phyloP scores from a whole-genome alignment of 208 protist species.

The Naegleria lovaniensis region DNA sequence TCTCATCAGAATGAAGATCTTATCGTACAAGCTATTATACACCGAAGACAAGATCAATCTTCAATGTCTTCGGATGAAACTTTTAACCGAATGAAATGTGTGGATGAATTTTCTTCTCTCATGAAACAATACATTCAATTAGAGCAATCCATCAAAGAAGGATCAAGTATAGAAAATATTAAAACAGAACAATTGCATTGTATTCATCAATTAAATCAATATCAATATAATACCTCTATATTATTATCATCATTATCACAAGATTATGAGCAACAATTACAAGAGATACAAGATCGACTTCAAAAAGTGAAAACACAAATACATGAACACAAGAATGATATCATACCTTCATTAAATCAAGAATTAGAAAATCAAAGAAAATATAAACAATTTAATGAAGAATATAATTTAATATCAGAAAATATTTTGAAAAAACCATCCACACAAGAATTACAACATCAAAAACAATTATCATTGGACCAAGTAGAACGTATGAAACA shows the following conservation, averaged over 20 bases:
- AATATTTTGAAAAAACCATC: background rate
- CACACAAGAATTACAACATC: background rate
- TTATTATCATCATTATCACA: background rate
- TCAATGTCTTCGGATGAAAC: background rate
- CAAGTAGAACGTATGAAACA: background rate
- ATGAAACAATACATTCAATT: background rate
- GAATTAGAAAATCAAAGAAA: background rate
- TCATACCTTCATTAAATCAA: background rate
- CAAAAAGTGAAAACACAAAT: background rate
- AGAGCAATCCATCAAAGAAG: background rate
- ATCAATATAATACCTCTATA: background rate
- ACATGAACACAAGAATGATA: background rate
- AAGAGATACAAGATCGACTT: background rate
- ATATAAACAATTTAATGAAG: constrained; percentile 10
- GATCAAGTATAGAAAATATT: background rate
- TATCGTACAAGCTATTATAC: no score
- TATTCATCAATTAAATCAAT: background rate
- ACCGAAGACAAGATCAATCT: background rate
- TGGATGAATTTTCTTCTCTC: background rate
- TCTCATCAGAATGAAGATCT: no score
- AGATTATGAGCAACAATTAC: background rate
- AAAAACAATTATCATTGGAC: background rate
- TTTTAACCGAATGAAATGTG: background rate
- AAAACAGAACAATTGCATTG: background rate
- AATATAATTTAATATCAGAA: background rate